Percentiles rank a stretch among this genome's conserved stretches.
Conservation (phyloP, 106 monocot species). For the Narthecium ossifragum region DNA sequence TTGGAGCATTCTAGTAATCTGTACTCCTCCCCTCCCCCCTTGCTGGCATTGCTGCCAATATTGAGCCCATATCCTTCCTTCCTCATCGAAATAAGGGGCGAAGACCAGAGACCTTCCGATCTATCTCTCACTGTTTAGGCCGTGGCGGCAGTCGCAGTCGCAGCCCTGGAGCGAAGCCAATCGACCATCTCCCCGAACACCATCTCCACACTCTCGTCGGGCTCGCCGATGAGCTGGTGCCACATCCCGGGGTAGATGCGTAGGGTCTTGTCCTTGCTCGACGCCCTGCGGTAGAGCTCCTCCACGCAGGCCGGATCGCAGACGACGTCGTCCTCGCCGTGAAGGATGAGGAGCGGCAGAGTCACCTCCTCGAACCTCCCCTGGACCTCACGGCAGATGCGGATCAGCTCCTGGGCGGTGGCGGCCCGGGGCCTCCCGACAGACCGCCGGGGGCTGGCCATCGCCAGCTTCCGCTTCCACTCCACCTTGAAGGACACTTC, state of each 20-base stretch:
- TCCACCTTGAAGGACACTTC: constrained; percentile 84
- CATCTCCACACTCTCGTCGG: constrained; percentile 70
- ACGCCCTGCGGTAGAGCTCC: constrained; percentile 63
- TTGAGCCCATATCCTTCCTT: too few species aligned
- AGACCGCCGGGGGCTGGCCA: constrained; percentile 56
- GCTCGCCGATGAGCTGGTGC: constrained; percentile 88
- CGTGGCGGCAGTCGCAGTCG: constrained; percentile 2
- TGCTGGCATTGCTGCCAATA: too few species aligned
- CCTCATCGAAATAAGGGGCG: too few species aligned
- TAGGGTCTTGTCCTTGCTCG: constrained; percentile 81
- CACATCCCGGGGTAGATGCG: constrained; percentile 71
- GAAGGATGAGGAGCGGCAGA: constrained; percentile 70
- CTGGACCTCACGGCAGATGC: constrained; percentile 78
- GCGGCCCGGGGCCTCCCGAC: constrained; percentile 55
- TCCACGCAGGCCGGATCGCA: constrained; percentile 74
- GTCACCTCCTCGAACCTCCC: constrained; percentile 69
- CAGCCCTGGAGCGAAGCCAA: constrained; percentile 44
- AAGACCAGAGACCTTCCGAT: too few species aligned
- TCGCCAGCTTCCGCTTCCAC: constrained; percentile 80
- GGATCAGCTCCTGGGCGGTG: constrained; percentile 75
- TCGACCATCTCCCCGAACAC: constrained; percentile 70
- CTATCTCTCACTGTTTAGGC: too few species aligned
- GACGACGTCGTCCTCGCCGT: constrained; percentile 65
- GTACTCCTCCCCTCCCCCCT: too few species aligned
- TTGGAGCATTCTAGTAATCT: too few species aligned